phyloP scores from a whole-genome alignment of 176 grass and related monocot species.

The Cenchrus fungigraminus region DNA sequence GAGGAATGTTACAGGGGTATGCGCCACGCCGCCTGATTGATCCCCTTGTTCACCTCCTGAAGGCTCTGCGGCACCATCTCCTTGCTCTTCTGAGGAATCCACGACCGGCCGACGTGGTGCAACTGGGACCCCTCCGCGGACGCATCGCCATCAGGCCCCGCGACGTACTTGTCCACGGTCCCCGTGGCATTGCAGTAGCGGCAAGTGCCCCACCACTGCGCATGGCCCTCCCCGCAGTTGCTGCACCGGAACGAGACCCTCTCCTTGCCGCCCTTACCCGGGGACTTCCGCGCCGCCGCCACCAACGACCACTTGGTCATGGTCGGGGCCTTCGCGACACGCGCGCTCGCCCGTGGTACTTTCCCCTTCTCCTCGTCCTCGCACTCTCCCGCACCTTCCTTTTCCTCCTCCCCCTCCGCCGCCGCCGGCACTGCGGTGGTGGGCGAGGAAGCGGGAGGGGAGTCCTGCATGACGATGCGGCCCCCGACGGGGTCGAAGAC shows the following conservation, averaged over 20 bases:
- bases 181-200: constrained; percentile 37
- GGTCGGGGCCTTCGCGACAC: background rate
- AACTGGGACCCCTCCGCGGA: constrained; percentile 46
- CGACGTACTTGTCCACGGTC: constrained; percentile 26
- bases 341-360: constrained; percentile 25
- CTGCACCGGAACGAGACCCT: constrained; percentile 59
- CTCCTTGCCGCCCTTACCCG: constrained; percentile 46
- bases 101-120: constrained; percentile 52
- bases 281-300: constrained; percentile 16
- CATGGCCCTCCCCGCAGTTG: constrained; percentile 51
- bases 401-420: background rate
- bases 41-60: constrained; percentile 54
- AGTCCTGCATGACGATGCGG: constrained; percentile 44
- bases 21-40: constrained; percentile 68
- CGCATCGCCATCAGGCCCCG: background rate
- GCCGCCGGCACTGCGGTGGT: background rate
- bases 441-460: background rate
- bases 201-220: constrained; percentile 86
- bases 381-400: background rate
- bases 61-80: constrained; percentile 63
- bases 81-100: constrained; percentile 59
- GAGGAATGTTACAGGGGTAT: constrained; percentile 72
- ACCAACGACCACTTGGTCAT: constrained; percentile 21
- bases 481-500: constrained; percentile 65
- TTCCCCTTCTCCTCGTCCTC: constrained; percentile 36